phyloP scores from a whole-genome alignment of 768 basidiomycete species.

The Sistotremastrum niveocremeum region DNA sequence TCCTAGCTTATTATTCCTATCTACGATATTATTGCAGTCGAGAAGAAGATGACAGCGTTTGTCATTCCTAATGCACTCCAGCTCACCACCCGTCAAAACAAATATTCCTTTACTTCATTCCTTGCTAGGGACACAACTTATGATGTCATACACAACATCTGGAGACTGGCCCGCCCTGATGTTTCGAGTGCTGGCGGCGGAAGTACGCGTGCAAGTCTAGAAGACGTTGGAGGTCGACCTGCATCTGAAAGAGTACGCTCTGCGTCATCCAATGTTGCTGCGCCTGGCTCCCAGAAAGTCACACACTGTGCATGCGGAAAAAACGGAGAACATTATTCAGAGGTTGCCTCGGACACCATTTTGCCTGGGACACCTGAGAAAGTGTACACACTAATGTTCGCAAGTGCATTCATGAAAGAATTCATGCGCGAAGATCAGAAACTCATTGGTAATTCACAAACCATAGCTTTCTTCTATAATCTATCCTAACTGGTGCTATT shows the following conservation, averaged over 20 bases:
- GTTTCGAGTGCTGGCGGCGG: slow-evolving; percentile 12
- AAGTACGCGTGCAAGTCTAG: slow-evolving; percentile 12
- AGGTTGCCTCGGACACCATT: slow-evolving; percentile 62
- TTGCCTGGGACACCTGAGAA: slow-evolving; percentile 89
- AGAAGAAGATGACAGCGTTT: slow-evolving; percentile 96
- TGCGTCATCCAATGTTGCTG: slow-evolving; percentile 3
- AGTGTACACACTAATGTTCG: slow-evolving; percentile 92
- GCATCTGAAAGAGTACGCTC: slow-evolving; percentile 2
- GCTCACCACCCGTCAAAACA: slow-evolving; percentile 65
- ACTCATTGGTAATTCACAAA: slow-evolving; percentile 50
- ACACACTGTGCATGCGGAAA: slow-evolving; percentile 66
- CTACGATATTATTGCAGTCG: slow-evolving; percentile 70
- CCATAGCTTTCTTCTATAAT: not conserved
- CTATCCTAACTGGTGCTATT: not conserved
- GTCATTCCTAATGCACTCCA: slow-evolving; percentile 96
- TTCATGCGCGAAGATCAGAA: slow-evolving; percentile 88
- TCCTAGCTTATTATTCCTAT: slow-evolving; percentile 75
- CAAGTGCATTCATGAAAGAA: slow-evolving; percentile 89
- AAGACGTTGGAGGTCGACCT: slow-evolving; percentile 6
- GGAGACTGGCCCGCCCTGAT: slow-evolving; percentile 83
- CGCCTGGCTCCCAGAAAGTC: slow-evolving; percentile 29
- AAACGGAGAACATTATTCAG: slow-evolving; percentile 54
- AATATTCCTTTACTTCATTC: slow-evolving; percentile 95
- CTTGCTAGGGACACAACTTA: slow-evolving; percentile 91
- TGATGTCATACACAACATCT: slow-evolving; percentile 93